Base-by-base conservation (phyloP, 352 stramenopile species). In the Blastocystis sp. region DNA sequence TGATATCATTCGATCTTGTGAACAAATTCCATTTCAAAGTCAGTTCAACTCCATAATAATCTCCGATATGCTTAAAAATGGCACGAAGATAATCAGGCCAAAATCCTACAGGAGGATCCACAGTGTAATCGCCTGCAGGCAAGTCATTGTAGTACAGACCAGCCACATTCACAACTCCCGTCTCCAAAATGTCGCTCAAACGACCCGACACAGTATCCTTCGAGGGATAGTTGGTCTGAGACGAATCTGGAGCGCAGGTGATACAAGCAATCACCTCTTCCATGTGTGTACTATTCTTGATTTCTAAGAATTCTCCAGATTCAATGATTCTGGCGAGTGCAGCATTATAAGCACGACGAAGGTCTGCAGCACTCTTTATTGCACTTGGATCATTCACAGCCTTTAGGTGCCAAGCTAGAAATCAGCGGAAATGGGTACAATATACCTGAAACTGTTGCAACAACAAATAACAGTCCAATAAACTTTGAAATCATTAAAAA, bases 201-300 rank as follows among this genome's bases (percentile, higher is more conserved):
- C 63, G 50, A 20, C 76, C 76, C 45, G 76, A 76, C 39, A 76
- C 23, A 15, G 50, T 20, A n/a, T 73, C 59, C 59, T 73, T 76
- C 9, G 53, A 29, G 3, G 76, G 76, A 45, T 75, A 87, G 13
- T 59, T 41, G 6, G 63, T 59, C 39, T 76, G 59, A 1, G 76
- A 29, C 6, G 50, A 59, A 77, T 73, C 59, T 0, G 76, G 76
- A 87, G 76, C 53, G 47, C 76, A 87, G 4, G 76, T 87, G 41
- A 87, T 76, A 68, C 76, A 87, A 43, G 76, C 76, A 77, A 87
- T 87, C 23, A 87, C 34, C n/a, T 87, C 76, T 20, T 76, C 53
- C 59, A 87, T 87, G 9, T 45, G 45, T 26, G 59, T 76, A 9
- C 43, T 34, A 20, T 73, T 76, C 23, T 76, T 87, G 63, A 87